Evolutionary conservation across 208 protist species (phyloP).

Genomic region (Acanthamoeba sp.): DNA sequence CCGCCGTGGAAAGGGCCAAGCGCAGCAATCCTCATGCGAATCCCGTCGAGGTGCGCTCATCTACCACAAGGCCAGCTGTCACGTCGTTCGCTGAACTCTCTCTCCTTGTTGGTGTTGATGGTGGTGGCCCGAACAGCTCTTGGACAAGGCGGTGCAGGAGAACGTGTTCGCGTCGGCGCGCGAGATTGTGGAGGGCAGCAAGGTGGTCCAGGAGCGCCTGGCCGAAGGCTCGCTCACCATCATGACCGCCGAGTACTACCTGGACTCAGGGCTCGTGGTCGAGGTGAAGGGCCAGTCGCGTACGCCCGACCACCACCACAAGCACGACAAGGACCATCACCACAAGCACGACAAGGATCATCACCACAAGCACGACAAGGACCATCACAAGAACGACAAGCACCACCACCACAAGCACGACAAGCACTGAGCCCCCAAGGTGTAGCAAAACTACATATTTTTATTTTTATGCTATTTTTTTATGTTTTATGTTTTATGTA

Average conservation of each 20-base stretch:
- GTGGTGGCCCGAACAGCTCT: not conserved
- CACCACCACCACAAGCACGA: no score
- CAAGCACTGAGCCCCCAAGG: no score
- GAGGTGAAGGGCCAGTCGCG: constrained; percentile 4
- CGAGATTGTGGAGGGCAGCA: constrained; percentile 50
- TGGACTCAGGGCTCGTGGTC: constrained; percentile 45
- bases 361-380: no score
- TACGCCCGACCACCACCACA: not conserved
- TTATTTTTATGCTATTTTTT: no score
- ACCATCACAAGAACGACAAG: no score
- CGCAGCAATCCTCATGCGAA: not conserved
- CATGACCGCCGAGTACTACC: constrained; percentile 67
- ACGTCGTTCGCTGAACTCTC: not conserved
- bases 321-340: no score
- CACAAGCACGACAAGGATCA: no score
- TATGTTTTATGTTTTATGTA: no score
- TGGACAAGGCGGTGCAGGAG: constrained; percentile 65
- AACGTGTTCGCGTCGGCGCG: constrained; percentile 27
- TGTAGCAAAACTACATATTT: no score
- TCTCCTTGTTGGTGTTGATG: not conserved
- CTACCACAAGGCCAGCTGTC: not conserved
- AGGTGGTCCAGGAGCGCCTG: constrained; percentile 16
- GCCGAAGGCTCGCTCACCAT: constrained; percentile 11
- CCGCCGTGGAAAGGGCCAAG: not conserved
- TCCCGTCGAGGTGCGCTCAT: not conserved